These are phyloP conservation scores for Thermomyces lanuginosus DNA, from an alignment of 2,329 filamentous ascomycete species.

Conservation along the genomic window DNA sequence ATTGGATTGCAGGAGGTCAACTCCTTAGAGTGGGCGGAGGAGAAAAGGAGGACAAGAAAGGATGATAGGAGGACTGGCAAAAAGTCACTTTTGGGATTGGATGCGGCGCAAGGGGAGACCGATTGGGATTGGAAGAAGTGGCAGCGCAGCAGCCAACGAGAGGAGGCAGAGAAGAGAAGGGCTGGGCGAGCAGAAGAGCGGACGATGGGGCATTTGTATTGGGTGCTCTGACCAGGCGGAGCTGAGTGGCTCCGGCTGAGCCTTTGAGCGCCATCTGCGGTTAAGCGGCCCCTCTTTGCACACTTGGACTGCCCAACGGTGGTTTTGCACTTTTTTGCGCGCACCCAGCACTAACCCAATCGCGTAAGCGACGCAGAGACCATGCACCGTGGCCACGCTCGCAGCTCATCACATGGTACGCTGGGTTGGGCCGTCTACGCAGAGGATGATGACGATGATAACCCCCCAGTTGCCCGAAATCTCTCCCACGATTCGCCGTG, in stretches of 20 bases:
- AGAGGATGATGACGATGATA: too few relatives aligned
- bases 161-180: constrained; percentile 22
- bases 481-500: too few relatives aligned
- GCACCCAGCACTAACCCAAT: too few relatives aligned
- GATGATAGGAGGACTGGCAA: constrained; percentile 1
- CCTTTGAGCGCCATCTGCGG: too few relatives aligned
- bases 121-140: constrained; percentile 1
- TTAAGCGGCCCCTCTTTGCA: too few relatives aligned
- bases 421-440: too few relatives aligned
- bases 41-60: constrained; percentile 2
- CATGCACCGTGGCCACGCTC: too few relatives aligned
- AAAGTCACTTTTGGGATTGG: constrained; percentile 4
- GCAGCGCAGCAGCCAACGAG: constrained; percentile 23
- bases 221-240: constrained; percentile 10
- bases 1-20: constrained; percentile 9
- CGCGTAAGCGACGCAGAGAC: too few relatives aligned
- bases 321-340: too few relatives aligned
- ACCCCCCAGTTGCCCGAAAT: too few relatives aligned
- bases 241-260: constrained; percentile 13
- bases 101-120: background rate
- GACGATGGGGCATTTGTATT: constrained; percentile 28
- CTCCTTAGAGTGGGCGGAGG: constrained; percentile 6
- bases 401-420: too few relatives aligned
- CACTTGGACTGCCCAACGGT: too few relatives aligned
- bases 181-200: constrained; percentile 18